Evolutionary conservation across 352 stramenopile species (phyloP).

Genomic region (Pythium rhizo-oryzae): DNA sequence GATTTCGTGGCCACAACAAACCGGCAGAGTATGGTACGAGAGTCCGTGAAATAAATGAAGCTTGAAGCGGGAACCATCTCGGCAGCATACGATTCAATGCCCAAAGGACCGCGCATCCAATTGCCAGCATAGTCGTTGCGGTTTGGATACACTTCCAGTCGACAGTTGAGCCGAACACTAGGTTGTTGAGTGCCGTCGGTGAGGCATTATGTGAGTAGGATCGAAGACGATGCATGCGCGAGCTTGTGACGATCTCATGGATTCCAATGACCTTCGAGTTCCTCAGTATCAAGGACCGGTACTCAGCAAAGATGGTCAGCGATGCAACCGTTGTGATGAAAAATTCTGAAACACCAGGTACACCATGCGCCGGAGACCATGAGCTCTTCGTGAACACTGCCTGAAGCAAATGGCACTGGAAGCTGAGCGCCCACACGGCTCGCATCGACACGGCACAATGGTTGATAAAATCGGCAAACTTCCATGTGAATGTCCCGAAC

Average conservation of each 20-base stretch:
- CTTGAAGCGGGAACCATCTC: not conserved
- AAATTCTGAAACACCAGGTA: slow-evolving; percentile 29
- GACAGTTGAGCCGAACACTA: slow-evolving; percentile 1
- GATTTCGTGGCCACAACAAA: slow-evolving; percentile 13
- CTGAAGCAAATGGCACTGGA: slow-evolving; percentile 18
- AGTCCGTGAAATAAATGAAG: not conserved
- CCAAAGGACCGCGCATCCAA: not conserved
- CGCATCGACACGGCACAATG: slow-evolving; percentile 33
- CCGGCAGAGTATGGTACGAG: not conserved
- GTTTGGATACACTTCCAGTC: not conserved
- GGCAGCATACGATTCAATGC: not conserved
- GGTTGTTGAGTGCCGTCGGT: not conserved
- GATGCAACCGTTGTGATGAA: slow-evolving; percentile 26
- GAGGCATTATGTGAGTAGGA: not conserved
- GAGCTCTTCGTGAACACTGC: not conserved
- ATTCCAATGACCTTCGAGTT: slow-evolving; percentile 8
- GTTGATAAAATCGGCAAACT: too few relatives aligned
- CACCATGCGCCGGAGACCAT: slow-evolving; percentile 19
- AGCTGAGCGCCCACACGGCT: slow-evolving; percentile 30
- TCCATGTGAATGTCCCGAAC: slow-evolving; percentile 2
- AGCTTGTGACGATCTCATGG: not conserved
- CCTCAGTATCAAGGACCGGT: slow-evolving; percentile 1
- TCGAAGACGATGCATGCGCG: not conserved
- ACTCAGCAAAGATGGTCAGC: slow-evolving; percentile 20
- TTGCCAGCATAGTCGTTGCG: not conserved